A percentile compares a stretch with the other conserved stretches of the same genome.
Evolutionary conservation across 1,284 basidiomycete species (phyloP).

Genomic region (Cryptococcus sp.): DNA sequence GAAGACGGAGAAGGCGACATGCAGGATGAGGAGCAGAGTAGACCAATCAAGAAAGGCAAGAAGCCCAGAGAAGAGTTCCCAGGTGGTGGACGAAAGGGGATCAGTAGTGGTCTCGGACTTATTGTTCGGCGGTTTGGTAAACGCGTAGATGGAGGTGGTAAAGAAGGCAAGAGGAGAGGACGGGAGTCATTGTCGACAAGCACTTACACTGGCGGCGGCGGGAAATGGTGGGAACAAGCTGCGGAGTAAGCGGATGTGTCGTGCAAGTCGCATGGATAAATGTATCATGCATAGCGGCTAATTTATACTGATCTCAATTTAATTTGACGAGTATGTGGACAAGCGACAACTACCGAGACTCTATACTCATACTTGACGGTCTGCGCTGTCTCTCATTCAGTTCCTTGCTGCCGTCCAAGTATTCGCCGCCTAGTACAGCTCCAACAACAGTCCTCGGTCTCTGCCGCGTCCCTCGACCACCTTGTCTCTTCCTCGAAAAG

Average conservation of each 20-base stretch:
- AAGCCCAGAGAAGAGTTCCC: conserved; percentile 49
- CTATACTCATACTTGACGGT: conserved; percentile 6
- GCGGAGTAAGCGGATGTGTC: not conserved
- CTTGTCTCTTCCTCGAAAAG: not conserved
- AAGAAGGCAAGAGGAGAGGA: conserved; percentile 7
- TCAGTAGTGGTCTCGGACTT: conserved; percentile 71
- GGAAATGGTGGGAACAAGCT: conserved; percentile 15
- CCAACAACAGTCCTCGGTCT: conserved; percentile 8
- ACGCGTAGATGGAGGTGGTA: conserved; percentile 26
- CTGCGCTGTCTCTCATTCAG: not conserved
- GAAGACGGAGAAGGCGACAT: conserved; percentile 39
- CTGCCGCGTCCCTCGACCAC: not conserved
- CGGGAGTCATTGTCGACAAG: not conserved
- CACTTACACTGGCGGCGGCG: not conserved
- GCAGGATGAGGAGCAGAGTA: conserved; percentile 24
- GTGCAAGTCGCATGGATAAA: not conserved
- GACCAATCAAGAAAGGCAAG: conserved; percentile 26
- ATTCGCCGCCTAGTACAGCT: conserved; percentile 15
- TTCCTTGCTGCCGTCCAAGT: conserved; percentile 19
- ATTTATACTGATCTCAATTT: not conserved
- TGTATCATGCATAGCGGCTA: not conserved
- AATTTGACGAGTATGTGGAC: too few species aligned
- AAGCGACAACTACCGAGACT: not conserved
- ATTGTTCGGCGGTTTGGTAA: conserved; percentile 55
- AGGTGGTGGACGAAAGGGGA: conserved; percentile 64